A percentile compares a stretch with the other conserved stretches of the same genome.
Conservation (phyloP, 1,284 basidiomycete genomes). For the Fomitiporia mediterranea region DNA sequence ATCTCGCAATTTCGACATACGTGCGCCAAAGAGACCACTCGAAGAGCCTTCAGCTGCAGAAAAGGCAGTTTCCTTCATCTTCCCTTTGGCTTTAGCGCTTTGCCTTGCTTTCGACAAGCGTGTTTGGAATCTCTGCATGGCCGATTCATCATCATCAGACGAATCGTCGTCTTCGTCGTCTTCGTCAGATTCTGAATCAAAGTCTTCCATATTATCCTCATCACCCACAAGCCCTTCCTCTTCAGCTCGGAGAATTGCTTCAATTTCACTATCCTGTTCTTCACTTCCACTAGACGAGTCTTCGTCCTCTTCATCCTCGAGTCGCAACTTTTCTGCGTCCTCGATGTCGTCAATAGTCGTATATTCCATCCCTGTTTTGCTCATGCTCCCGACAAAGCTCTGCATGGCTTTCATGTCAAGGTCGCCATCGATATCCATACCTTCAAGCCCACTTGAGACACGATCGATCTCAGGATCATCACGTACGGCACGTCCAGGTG, state of each 20-base stretch:
- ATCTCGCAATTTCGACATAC: constrained; percentile 22
- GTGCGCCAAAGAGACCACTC: not conserved
- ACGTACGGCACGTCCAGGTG: constrained; percentile 23
- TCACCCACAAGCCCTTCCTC: constrained; percentile 35
- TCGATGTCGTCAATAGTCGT: constrained; percentile 65
- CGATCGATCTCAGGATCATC: constrained; percentile 32
- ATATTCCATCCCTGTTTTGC: constrained; percentile 41
- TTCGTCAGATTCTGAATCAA: constrained; percentile 26
- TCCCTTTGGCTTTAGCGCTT: constrained; percentile 26
- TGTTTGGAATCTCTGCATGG: constrained; percentile 49
- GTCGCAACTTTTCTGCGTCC: constrained; percentile 46
- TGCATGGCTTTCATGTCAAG: constrained; percentile 47
- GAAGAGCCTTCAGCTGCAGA: not conserved
- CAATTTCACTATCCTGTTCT: constrained; percentile 21
- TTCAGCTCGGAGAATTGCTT: constrained; percentile 30
- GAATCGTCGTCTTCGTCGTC: constrained; percentile 33
- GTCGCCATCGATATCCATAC: constrained; percentile 58
- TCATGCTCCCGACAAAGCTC: constrained; percentile 51
- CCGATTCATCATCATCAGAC: constrained; percentile 37
- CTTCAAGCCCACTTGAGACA: constrained; percentile 36
- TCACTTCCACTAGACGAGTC: constrained; percentile 22
- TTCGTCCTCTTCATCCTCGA: constrained; percentile 46
- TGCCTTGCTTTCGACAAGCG: constrained; percentile 42
- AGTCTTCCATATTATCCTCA: constrained; percentile 27
- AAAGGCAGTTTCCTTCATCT: constrained; percentile 10